These are phyloP conservation scores for Echinosophora koreensis DNA, from an alignment of 306 rosid species.

Conservation along the genomic window DNA sequence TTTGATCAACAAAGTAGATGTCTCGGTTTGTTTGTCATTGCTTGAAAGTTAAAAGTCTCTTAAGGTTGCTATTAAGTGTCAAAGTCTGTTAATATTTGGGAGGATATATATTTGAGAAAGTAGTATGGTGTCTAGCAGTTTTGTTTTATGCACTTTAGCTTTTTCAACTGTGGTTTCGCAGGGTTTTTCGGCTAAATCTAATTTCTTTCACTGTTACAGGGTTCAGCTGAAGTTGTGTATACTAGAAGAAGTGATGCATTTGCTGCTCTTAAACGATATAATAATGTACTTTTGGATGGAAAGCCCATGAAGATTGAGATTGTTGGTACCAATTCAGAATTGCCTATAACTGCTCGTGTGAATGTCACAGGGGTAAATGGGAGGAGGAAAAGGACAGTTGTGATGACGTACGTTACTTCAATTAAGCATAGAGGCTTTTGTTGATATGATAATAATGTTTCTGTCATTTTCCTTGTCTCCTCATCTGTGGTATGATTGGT, in stretches of 20 bases:
- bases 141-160: not conserved
- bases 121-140: not conserved
- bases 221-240: conserved; percentile 96
- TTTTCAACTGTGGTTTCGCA: not conserved
- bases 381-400: conserved; percentile 81
- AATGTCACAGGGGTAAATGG: conserved; percentile 88
- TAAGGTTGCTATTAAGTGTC: not conserved
- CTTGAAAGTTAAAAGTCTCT: not conserved
- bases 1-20: not conserved
- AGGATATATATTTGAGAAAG: not conserved
- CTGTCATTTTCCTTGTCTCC: not conserved
- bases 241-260: conserved; percentile 94
- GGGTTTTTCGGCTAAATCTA: not conserved
- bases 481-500: not conserved
- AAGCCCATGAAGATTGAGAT: conserved; percentile 96
- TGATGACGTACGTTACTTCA: conserved; percentile 70
- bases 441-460: not conserved
- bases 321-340: conserved; percentile 71
- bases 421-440: conserved; percentile 26
- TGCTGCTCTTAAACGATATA: conserved; percentile 89
- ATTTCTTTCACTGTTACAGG: conserved; percentile 56
- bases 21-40: not conserved
- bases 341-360: conserved; percentile 84
- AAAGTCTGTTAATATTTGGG: not conserved
- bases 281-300: conserved; percentile 91